Evolutionary conservation across 331 rosid genomes (phyloP).

Genomic region (Quercus phellos): DNA sequence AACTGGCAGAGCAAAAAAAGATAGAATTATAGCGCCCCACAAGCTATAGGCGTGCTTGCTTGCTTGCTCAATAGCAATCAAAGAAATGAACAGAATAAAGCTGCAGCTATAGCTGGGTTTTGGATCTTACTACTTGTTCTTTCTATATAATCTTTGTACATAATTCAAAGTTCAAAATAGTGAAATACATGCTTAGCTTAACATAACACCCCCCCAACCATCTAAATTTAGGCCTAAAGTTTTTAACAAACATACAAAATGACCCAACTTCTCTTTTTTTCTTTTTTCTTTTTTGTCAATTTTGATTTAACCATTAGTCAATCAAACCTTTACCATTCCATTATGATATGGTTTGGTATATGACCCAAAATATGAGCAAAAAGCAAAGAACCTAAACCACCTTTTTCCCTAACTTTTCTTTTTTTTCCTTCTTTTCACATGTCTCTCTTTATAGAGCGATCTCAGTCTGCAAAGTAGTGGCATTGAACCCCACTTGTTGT

Average conservation of each 20-base stretch:
- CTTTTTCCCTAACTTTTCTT: conserved; percentile 19
- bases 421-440: neutral
- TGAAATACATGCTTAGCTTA: conserved; percentile 10
- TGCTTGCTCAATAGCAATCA: conserved; percentile 10
- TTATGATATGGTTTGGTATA: conserved; percentile 24
- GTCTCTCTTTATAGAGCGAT: conserved; percentile 30
- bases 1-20: conserved; percentile 6
- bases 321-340: conserved; percentile 20
- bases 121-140: conserved; percentile 31
- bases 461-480: conserved; percentile 41
- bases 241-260: neutral
- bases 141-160: conserved; percentile 26
- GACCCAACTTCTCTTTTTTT: neutral
- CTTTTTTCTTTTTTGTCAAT: neutral
- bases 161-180: conserved; percentile 1
- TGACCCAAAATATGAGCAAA: conserved; percentile 31
- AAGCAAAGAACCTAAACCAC: conserved; percentile 13
- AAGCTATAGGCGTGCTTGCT: conserved; percentile 11
- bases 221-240: neutral
- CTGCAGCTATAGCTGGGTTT: conserved; percentile 16
- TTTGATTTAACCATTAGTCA: conserved; percentile 9
- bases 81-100: conserved; percentile 19
- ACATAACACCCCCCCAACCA: too few relatives aligned
- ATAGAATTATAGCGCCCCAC: conserved; percentile 21
- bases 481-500: conserved; percentile 40